A percentile compares a stretch with the other conserved stretches of the same genome.
Evolutionary conservation across 257 asterid species (phyloP).

Genomic region (Verbascum thapsus): DNA sequence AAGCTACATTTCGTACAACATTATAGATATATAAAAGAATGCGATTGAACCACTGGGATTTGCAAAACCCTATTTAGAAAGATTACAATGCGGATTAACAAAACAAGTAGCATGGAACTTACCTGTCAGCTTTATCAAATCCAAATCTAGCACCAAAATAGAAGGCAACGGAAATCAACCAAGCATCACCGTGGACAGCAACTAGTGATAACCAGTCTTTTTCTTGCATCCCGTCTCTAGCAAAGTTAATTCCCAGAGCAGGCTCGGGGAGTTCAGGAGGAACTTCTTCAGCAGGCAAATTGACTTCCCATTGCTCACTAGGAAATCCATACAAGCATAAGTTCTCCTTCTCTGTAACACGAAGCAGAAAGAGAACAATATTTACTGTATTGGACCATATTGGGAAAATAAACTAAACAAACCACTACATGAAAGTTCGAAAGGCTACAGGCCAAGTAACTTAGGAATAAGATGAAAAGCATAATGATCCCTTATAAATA

Average conservation of each 20-base stretch:
- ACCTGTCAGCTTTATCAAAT: conserved; percentile 61
- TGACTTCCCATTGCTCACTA: conserved; percentile 64
- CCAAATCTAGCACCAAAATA: conserved; percentile 66
- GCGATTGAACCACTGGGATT: no score
- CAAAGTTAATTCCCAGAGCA: conserved; percentile 68
- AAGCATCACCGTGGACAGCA: conserved; percentile 66
- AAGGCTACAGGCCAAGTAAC: background rate
- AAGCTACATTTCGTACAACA: no score
- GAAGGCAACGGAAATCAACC: conserved; percentile 64
- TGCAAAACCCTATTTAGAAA: background rate
- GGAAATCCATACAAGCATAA: conserved; percentile 65
- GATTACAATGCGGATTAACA: background rate
- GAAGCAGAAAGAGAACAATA: conserved; percentile 24
- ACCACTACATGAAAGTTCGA: background rate
- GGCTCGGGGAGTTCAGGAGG: conserved; percentile 77
- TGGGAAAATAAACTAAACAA: conserved; percentile 16
- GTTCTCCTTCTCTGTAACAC: conserved; percentile 56
- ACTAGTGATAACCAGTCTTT: conserved; percentile 67
- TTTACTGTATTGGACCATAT: conserved; percentile 9
- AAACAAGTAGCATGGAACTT: conserved; percentile 8
- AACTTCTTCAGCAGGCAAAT: conserved; percentile 66
- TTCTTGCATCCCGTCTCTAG: conserved; percentile 67
- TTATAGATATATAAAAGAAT: no score
- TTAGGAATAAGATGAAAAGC: background rate
- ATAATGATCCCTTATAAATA: background rate